phyloP scores from a whole-genome alignment of 805 yeast genomes.

The Cyberlindnera bimundalis region DNA sequence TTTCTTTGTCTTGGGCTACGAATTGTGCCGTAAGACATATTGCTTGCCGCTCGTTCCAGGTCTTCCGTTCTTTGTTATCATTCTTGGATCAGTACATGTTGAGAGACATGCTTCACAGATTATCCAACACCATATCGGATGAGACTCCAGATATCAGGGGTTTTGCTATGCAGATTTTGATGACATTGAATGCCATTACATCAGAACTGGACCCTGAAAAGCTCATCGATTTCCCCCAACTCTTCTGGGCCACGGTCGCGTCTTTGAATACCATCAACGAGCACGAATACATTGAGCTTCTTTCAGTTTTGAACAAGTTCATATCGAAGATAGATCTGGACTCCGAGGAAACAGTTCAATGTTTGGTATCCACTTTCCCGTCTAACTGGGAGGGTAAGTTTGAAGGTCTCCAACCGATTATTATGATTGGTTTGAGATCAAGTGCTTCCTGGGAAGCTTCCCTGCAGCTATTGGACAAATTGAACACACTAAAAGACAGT shows the following conservation, averaged over 20 bases:
- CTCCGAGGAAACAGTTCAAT: slow-evolving; percentile 78
- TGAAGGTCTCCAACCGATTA: slow-evolving; percentile 78
- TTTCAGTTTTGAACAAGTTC: slow-evolving; percentile 78
- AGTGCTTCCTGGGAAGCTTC: slow-evolving; percentile 77
- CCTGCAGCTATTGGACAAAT: slow-evolving; percentile 64
- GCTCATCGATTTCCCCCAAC: slow-evolving; percentile 82
- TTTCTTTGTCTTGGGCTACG: slow-evolving; percentile 90
- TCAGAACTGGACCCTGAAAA: slow-evolving; percentile 79
- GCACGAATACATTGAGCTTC: slow-evolving; percentile 84
- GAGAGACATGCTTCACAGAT: slow-evolving; percentile 87
- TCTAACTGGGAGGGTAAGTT: slow-evolving; percentile 94
- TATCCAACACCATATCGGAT: slow-evolving; percentile 91
- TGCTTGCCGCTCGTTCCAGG: slow-evolving; percentile 94
- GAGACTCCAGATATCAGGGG: slow-evolving; percentile 89
- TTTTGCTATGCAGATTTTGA: slow-evolving; percentile 92
- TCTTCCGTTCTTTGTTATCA: slow-evolving; percentile 79
- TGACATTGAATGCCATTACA: slow-evolving; percentile 91
- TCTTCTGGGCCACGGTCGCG: slow-evolving; percentile 95
- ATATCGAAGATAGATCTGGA: slow-evolving; percentile 83
- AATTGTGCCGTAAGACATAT: slow-evolving; percentile 95
- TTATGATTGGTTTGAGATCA: slow-evolving; percentile 81
- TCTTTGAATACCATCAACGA: slow-evolving; percentile 88
- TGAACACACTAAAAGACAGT: slow-evolving; percentile 64
- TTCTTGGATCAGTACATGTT: slow-evolving; percentile 84
- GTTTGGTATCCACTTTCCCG: slow-evolving; percentile 84